phyloP scores from a whole-genome alignment of 352 stramenopile genomes.

The Phytophthora idaei region DNA sequence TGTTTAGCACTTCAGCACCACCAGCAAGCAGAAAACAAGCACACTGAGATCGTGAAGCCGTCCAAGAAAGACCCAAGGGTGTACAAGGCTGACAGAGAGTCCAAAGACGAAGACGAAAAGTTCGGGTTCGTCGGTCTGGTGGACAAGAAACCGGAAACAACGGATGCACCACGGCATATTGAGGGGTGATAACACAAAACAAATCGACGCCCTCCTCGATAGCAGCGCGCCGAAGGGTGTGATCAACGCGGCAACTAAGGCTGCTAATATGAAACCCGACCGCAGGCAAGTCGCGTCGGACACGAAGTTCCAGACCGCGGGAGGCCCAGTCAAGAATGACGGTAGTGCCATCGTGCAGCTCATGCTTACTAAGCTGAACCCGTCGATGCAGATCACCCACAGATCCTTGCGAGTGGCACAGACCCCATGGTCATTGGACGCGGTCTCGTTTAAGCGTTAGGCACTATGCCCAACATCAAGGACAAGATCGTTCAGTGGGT shows the following conservation, averaged over 20 bases:
- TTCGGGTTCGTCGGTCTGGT: neutral
- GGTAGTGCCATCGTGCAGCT: neutral
- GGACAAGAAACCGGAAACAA: neutral
- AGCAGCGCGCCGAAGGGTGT: neutral
- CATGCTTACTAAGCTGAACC: neutral
- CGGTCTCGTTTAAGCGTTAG: neutral
- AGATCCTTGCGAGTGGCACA: neutral
- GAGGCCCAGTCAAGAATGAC: neutral
- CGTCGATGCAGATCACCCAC: neutral
- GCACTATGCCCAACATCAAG: neutral
- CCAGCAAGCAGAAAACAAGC: neutral
- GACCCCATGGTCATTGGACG: neutral
- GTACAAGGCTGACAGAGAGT: neutral
- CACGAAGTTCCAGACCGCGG: neutral
- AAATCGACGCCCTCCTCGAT: neutral
- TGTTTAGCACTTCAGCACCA: neutral
- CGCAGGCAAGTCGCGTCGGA: neutral
- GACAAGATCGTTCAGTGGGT: conserved; percentile 1
- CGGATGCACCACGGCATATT: neutral
- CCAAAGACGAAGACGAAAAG: neutral
- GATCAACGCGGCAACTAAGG: neutral
- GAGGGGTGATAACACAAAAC: neutral
- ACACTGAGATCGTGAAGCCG: neutral
- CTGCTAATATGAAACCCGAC: neutral
- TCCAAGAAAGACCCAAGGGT: neutral